Evolutionary conservation across 169 alveolate genomes (phyloP), one percentile per base, ranked within the genome.

Genomic region (Eimeria mitis): DNA sequence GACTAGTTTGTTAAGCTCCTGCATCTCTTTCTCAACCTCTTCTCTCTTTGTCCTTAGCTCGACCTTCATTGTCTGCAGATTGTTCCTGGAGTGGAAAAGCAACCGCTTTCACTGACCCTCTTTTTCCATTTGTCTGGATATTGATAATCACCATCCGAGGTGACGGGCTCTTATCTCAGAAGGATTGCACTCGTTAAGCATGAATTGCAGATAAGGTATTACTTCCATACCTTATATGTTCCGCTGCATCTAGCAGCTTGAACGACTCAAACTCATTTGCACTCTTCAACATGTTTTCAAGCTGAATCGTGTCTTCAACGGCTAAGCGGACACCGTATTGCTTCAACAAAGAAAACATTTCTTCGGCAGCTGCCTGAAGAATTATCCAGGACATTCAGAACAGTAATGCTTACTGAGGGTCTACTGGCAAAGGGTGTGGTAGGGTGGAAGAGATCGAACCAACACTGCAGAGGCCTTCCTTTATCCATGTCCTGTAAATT

Each of bases 281-380:
- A 68, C 83, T 65, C 79, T 56, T 68, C 79, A 81, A 70, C 78
- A 94, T 54, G 47, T 70, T 94, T 89, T 94, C 96, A 42, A 94
- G 96, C 42, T 81, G 96, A 70, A 94, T 94, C 52, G 96, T 70
- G 79, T 94, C 96, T 83, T 94, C 96, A 34, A 94, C 96, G 31
- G 94, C 96, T 37, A 83, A 44, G 21, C 96, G 92, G 31, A 94
- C 96, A 6, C 90, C 94, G 94, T 94, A 94, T 81, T 83, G 94
- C 52, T 84, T 94, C 68, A 94, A n/a, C 54, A 94, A 70, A 81
- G 92, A 63, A 83, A 94, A 71, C 96, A 94, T 94, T 61, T 94
- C 96, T 5, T 94, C 96, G 25, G 96, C 96, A 34, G 76, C 81
- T 56, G 96, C 89, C 96, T 83, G 94, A 44, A 63, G 7, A 88